phyloP scores from a whole-genome alignment of 495 filamentous ascomycete species.

The Symbiotaphrina buchneri region DNA sequence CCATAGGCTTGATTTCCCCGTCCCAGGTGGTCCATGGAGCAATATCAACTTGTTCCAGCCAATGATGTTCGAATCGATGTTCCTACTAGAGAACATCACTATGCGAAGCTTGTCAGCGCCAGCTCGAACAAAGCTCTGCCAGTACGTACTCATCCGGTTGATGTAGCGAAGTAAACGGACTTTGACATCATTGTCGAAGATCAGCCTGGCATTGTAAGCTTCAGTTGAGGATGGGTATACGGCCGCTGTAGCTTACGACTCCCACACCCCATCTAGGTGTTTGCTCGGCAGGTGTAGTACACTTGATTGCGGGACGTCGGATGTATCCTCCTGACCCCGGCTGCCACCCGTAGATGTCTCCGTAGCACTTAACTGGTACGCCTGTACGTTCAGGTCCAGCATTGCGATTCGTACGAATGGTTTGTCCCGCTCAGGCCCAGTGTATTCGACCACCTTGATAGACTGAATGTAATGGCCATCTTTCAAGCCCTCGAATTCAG shows the following conservation, averaged over 20 bases:
- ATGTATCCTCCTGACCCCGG: constrained; percentile 3
- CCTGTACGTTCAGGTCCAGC: constrained; percentile 5
- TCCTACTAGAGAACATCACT: constrained; percentile 5
- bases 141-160: constrained; percentile 19
- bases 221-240: neutral
- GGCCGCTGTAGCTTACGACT: constrained; percentile 15
- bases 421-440: constrained; percentile 1
- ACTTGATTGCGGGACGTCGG: constrained; percentile 8
- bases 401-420: constrained; percentile 7
- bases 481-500: too few relatives aligned
- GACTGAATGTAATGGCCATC: too few relatives aligned
- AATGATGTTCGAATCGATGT: constrained; percentile 9
- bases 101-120: constrained; percentile 5
- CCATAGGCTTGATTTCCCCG: constrained; percentile 28
- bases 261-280: constrained; percentile 23
- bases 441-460: constrained; percentile 12
- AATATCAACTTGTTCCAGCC: constrained; percentile 17
- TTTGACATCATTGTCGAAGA: constrained; percentile 24
- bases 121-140: constrained; percentile 16
- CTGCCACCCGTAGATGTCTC: neutral
- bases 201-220: constrained; percentile 11
- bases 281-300: constrained; percentile 17
- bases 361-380: neutral
- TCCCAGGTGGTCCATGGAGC: constrained; percentile 32
- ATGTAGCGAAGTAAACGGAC: constrained; percentile 20